Percentiles rank a stretch among this genome's conserved stretches.
Evolutionary conservation across 495 filamentous ascomycete species (phyloP).

Genomic region (Lophiostoma macrostomum): DNA sequence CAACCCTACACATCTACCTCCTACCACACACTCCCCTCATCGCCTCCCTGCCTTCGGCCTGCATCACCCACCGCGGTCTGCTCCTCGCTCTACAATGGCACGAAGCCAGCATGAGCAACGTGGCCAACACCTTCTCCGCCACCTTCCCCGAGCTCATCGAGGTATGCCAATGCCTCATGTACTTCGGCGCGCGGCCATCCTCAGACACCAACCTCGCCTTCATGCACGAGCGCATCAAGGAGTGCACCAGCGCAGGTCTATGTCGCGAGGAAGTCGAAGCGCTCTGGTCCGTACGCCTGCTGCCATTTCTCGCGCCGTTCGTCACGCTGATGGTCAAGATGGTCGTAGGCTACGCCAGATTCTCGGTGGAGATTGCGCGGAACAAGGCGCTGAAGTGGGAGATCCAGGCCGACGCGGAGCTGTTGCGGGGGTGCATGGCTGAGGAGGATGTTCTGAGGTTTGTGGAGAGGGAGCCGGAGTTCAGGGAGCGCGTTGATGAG

Average conservation of each 20-base stretch:
- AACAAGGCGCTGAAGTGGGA: not conserved
- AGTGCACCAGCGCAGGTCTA: not conserved
- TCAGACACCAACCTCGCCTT: not conserved
- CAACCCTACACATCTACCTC: conserved; percentile 18
- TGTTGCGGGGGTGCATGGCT: not conserved
- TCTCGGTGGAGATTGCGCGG: not conserved
- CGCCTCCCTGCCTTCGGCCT: conserved; percentile 1
- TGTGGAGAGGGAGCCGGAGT: not conserved
- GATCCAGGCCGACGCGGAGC: not conserved
- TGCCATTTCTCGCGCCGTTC: conserved; percentile 6
- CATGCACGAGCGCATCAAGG: not conserved
- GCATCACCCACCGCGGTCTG: conserved; percentile 6
- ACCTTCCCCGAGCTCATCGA: not conserved
- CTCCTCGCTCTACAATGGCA: not conserved
- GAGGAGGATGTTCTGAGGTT: not conserved
- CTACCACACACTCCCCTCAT: not conserved
- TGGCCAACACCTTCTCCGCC: not conserved
- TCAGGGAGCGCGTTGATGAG: not conserved
- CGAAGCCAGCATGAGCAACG: not conserved
- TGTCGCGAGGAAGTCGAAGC: not conserved
- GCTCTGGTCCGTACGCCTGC: conserved; percentile 1
- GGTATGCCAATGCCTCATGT: not conserved
- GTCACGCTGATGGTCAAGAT: not conserved
- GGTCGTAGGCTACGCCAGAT: not conserved
- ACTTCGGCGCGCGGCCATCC: not conserved